Base-by-base conservation (phyloP, 352 stramenopile species). In the Phytophthora boehmeriae region DNA sequence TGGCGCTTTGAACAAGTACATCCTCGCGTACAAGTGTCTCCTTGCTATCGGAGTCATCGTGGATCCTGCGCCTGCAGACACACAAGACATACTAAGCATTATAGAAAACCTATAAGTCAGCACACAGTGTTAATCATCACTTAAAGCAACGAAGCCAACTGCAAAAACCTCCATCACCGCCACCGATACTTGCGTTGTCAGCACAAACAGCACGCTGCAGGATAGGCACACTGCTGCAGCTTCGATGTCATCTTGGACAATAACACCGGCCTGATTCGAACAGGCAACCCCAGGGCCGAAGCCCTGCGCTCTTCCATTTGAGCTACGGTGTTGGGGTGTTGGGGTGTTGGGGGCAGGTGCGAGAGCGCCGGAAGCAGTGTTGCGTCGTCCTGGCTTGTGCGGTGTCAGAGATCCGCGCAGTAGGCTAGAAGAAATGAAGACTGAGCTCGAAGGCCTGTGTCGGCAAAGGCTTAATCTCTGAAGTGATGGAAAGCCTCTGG, bases 31-130 rank as follows among this genome's bases (percentile, higher is more conserved):
- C 38, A 61, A 55, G n/a, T 35, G 10, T 2, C 51, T n/a, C 0
- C 28, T 61, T 5, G 44, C 27, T 13, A 49, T 54, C n/a, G 52
- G 38, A 6, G 8, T 20, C 3, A 61, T 56, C 8, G 9, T 20
- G 0, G 43, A 59, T 11, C 44, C 45, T 42, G 51, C 59, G n/a
- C 55, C 38, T 52, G 13, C 22, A 3, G 46, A 47, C 3, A 56
- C 44, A 0, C 36, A 63, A 44, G 45, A 46, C 38, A 52, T 63
- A 8, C 8, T 56, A 1, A 30, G 35, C 6, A 13, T 38, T 8
- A 36, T 39, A 36, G 43, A 30, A 5, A 27, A 46, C 20, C 41
- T 52, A 20, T 51, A 45, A 59, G 17, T 3, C 34, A 17, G 14
- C 14, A 39, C 14, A 39, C 14, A 30, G n/a, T n/a, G n/a, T n/a